A percentile compares a stretch with the other conserved stretches of the same genome.
Conservation (phyloP, 331 rosid genomes). For the Pyrus hybrid region DNA sequence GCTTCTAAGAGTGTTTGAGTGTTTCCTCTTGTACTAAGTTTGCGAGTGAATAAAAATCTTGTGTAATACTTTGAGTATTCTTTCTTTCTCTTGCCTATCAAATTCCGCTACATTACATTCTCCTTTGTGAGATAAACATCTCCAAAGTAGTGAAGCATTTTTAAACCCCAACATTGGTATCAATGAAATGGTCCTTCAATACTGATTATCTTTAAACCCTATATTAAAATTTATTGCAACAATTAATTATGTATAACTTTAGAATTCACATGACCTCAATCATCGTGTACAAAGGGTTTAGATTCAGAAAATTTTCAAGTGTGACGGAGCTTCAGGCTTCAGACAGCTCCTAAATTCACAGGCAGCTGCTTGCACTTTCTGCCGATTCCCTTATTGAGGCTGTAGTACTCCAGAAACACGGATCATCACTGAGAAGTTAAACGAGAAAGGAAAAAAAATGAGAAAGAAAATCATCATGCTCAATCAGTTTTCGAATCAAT, state of each 20-base stretch:
- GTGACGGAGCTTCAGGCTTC: not conserved
- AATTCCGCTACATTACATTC: too few relatives aligned
- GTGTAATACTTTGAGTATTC: too few relatives aligned
- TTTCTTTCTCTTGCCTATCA: too few relatives aligned
- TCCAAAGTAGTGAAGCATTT: too few relatives aligned
- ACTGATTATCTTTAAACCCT: not conserved
- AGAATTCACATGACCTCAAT: not conserved
- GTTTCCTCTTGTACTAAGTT: too few relatives aligned
- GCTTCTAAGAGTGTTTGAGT: too few relatives aligned
- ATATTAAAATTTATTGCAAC: not conserved
- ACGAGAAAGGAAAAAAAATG: not conserved
- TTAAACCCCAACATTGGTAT: not conserved
- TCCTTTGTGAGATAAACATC: too few relatives aligned
- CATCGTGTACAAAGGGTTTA: not conserved
- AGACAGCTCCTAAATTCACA: not conserved
- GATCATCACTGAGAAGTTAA: not conserved
- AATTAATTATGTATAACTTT: not conserved
- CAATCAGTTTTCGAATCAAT: not conserved
- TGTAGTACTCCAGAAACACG: not conserved
- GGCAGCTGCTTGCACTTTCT: not conserved
- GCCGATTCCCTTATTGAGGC: not conserved
- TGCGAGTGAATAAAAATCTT: too few relatives aligned
- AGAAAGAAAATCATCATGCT: not conserved
- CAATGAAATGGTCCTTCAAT: not conserved
- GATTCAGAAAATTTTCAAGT: not conserved